These are phyloP conservation scores for Trichoderma virens DNA, from an alignment of 495 filamentous ascomycete species.

Conservation along the genomic window DNA sequence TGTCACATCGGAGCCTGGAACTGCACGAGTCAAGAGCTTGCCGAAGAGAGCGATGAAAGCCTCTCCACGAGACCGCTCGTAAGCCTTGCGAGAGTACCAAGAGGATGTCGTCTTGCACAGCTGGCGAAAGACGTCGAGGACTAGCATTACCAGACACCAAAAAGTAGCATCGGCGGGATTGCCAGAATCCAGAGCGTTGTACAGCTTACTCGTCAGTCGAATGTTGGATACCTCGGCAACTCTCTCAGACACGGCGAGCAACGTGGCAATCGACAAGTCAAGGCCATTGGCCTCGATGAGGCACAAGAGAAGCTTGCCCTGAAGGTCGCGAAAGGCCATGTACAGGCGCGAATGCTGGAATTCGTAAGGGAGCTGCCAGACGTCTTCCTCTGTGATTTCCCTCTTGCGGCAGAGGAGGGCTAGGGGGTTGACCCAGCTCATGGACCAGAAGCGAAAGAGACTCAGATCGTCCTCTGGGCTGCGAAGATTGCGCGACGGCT, in stretches of 20 bases:
- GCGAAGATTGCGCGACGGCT: constrained; percentile 52
- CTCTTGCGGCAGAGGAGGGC: constrained; percentile 53
- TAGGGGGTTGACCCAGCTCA: constrained; percentile 75
- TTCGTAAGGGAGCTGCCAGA: constrained; percentile 67
- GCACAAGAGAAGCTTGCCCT: constrained; percentile 61
- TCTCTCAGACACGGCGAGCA: constrained; percentile 54
- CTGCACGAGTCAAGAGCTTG: constrained; percentile 58
- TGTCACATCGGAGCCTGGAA: neutral
- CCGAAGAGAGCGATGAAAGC: constrained; percentile 86
- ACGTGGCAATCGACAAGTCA: constrained; percentile 61
- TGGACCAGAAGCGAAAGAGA: constrained; percentile 73
- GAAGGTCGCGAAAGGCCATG: constrained; percentile 61
- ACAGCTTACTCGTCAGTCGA: constrained; percentile 62
- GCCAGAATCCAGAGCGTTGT: constrained; percentile 50
- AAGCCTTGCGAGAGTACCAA: constrained; percentile 31
- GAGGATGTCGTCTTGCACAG: constrained; percentile 10
- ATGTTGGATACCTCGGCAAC: constrained; percentile 57
- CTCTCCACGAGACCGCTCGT: constrained; percentile 73
- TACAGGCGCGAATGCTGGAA: constrained; percentile 70
- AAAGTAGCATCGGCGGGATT: constrained; percentile 1
- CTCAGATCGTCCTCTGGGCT: constrained; percentile 78
- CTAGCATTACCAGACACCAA: constrained; percentile 8
- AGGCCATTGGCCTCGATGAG: constrained; percentile 64
- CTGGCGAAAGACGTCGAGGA: neutral
- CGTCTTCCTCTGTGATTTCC: constrained; percentile 66